Evolutionary conservation across 495 filamentous ascomycete genomes (phyloP).

Genomic region (Aspergillus bertholletiae): DNA sequence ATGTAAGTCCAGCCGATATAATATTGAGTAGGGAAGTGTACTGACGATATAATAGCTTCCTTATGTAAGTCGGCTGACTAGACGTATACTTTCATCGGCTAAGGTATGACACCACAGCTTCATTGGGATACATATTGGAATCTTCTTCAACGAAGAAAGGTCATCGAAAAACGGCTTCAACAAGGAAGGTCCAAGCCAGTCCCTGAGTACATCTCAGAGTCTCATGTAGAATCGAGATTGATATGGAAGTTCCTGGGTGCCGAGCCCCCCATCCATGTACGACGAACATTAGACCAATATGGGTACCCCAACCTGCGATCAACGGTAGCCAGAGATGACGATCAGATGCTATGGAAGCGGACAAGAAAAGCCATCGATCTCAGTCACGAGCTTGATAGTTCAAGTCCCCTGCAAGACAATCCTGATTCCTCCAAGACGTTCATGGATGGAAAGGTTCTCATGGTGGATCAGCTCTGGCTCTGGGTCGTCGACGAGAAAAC

Average conservation of each 20-base stretch:
- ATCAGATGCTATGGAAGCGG: conserved; percentile 69
- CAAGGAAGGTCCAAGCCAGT: conserved; percentile 59
- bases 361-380: conserved; percentile 45
- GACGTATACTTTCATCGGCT: conserved; percentile 15
- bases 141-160: conserved; percentile 54
- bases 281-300: conserved; percentile 64
- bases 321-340: conserved; percentile 59
- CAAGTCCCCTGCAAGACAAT: conserved; percentile 18
- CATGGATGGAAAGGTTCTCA: conserved; percentile 58
- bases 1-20: conserved; percentile 29
- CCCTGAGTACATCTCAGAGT: conserved; percentile 49
- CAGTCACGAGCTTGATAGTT: conserved; percentile 24
- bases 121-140: conserved; percentile 66
- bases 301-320: conserved; percentile 62
- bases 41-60: background rate
- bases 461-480: conserved; percentile 70
- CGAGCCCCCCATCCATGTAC: conserved; percentile 61
- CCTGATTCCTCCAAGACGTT: conserved; percentile 24
- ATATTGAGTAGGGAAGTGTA: background rate
- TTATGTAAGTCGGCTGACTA: background rate
- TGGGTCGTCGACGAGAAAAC: conserved; percentile 63
- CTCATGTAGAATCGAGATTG: conserved; percentile 53
- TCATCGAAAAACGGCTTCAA: conserved; percentile 50
- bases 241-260: conserved; percentile 64
- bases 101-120: conserved; percentile 38